Evolutionary conservation across 179 eudicot species (phyloP), one percentile per base, ranked within the genome.

Genomic region (Beta lomatogona): DNA sequence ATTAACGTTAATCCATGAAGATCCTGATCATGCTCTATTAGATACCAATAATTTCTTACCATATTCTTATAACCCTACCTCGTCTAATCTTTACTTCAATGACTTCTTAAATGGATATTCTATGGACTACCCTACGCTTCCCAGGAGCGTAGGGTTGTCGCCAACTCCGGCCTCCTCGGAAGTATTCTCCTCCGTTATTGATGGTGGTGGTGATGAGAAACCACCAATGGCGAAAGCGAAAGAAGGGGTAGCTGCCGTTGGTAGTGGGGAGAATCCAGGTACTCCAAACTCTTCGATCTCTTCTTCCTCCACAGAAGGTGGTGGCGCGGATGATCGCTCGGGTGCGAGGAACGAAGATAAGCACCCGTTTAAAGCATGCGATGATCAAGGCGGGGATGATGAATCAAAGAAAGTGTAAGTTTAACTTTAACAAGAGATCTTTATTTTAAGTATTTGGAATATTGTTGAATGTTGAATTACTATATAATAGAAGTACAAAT

Each of bases 231-330:
- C 61, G 76, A 87, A 82, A 12, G 87, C 77, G 18, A 74, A 63
- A 44, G 87, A 66, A 45, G 79, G 59, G 14, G 21, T 11, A 4
- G 52, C 59, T 44, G 81, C 77, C 21, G 68, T 82, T 70, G 87
- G 86, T 54, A 76, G 74, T 45, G 70, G 81, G 57, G 77, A 71
- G 44, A 74, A 71, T 84, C 69, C 88, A 78, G 61, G 83, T 0
- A 93, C 97, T 0, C 94, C 94, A 6, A 91, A 91, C 85, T 91
- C 94, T 71, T 90, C 95, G 21, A 87, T 87, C 53, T 91, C 93
- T 5, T 89, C 90, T 10, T 86, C 92, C 0, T 93, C 97, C 9
- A 86, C 84, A 4, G 94, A 93, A 86, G 92, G 88, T 8, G 90
- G 85, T 9, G 89, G 75, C 14, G 67, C 60, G 15, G 91, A 74